Evolutionary conservation across 2,329 filamentous ascomycete species (phyloP).

Genomic region (Pestalotiopsis sp.): DNA sequence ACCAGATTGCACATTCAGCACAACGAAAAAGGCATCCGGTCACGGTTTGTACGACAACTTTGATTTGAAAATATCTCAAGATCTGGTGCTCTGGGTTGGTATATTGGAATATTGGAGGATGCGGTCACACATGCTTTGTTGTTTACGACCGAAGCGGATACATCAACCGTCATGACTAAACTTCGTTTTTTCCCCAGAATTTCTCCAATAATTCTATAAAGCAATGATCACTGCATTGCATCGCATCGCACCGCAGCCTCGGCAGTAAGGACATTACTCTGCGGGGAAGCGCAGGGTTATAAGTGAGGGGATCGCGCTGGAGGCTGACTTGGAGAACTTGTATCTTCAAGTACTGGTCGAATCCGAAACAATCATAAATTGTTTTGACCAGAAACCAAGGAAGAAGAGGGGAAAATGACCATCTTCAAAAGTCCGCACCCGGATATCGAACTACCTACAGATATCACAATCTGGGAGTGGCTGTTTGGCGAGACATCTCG

Average conservation of each 20-base stretch:
- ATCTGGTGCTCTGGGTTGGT: too few species aligned
- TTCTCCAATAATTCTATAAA: neutral
- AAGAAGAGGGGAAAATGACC: neutral
- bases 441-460: conserved; percentile 3
- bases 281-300: conserved; percentile 6
- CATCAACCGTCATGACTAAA: neutral
- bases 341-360: neutral
- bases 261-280: neutral
- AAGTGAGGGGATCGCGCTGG: conserved; percentile 3
- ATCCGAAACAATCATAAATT: neutral
- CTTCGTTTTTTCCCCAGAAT: neutral
- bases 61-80: too few species aligned
- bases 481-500: conserved; percentile 23
- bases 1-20: too few species aligned
- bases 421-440: neutral
- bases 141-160: too few species aligned
- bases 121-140: too few species aligned
- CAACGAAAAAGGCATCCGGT: too few species aligned
- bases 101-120: too few species aligned
- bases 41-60: too few species aligned
- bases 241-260: conserved; percentile 2
- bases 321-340: neutral
- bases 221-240: neutral
- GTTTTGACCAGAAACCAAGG: neutral
- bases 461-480: conserved; percentile 29